These are phyloP conservation scores for Panaeolus cyanescens DNA, from an alignment of 768 basidiomycete species.

Conservation along the genomic window DNA sequence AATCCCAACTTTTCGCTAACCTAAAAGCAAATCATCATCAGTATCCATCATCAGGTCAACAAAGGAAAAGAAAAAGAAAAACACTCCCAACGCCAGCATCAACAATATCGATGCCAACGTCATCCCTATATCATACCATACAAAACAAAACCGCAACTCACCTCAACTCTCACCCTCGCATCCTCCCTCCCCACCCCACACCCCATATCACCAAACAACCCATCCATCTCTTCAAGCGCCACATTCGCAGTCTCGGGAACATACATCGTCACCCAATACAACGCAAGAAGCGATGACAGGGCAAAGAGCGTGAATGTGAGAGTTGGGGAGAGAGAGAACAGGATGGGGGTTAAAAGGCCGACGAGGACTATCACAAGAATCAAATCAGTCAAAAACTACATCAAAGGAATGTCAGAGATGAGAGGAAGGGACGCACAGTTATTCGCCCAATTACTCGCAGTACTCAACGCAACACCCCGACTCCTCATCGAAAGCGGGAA, in stretches of 20 bases:
- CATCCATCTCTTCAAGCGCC: constrained; percentile 77
- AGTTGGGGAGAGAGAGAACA: constrained; percentile 61
- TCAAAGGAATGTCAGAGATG: background rate
- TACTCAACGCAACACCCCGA: constrained; percentile 81
- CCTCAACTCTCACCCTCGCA: constrained; percentile 49
- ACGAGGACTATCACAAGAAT: constrained; percentile 58
- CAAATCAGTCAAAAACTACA: background rate
- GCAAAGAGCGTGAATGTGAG: constrained; percentile 72
- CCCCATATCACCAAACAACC: constrained; percentile 45
- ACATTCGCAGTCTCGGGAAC: constrained; percentile 82
- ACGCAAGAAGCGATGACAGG: constrained; percentile 62
- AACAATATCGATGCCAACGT: background rate
- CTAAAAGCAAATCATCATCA: constrained; percentile 30
- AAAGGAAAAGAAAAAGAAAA: background rate
- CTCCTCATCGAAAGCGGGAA: constrained; percentile 80
- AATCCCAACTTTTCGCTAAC: constrained; percentile 61
- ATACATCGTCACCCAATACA: constrained; percentile 67
- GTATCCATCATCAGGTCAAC: no score
- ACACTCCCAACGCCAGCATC: background rate
- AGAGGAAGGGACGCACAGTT: constrained; percentile 53
- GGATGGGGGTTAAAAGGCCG: constrained; percentile 69
- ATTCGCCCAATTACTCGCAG: constrained; percentile 85
- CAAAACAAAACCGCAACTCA: constrained; percentile 23
- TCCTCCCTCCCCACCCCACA: constrained; percentile 63
- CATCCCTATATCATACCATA: background rate